Evolutionary conservation across 306 rosid species (phyloP), one percentile per base, ranked within the genome.

Genomic region (Ziziphus jujuba): DNA sequence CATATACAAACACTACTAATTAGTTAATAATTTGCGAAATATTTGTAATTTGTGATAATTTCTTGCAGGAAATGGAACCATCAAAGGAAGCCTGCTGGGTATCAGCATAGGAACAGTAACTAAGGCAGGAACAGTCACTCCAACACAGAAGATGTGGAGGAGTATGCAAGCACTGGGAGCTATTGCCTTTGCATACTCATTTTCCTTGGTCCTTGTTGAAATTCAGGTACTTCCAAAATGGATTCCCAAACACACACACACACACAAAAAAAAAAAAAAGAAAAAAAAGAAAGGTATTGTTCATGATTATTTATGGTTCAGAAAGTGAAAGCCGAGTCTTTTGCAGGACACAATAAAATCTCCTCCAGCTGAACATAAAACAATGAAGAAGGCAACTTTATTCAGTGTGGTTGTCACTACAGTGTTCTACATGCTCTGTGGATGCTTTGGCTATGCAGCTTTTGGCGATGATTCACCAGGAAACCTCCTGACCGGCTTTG

Each of bases 371-470:
- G 92, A 89, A 63, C 74, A 86, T 79, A 84, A 72, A 79, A 84
- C 92, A 34, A 87, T 89, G 96, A 82, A 69, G 81, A 89, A 86
- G 83, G 89, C 92, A 33, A 82, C 90, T 15, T 21, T 65, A 3
- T 16, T 80, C 50, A 82, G 92, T 75, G 50, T 89, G 51, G 21
- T 51, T 0, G 73, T 84, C 15, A 89, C 90, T 15, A 84, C 96
- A 22, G 44, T 76, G 40, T 89, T 86, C 74, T 89, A 89, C 53
- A 44, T 86, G 61, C 79, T 86, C 13, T 89, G 96, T 74, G 96
- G 96, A 11, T 77, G 90, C 62, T 71, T 86, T 75, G 96, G 96
- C 4, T 89, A 86, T 63, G 96, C 96, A 13, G 92, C 96, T 33
- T 89, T 86, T 20, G 96, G 96, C 17, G 83, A 84, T 45, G 53